These are phyloP conservation scores for Ormosia semicastrata DNA, from an alignment of 306 rosid genomes.

Conservation along the genomic window DNA sequence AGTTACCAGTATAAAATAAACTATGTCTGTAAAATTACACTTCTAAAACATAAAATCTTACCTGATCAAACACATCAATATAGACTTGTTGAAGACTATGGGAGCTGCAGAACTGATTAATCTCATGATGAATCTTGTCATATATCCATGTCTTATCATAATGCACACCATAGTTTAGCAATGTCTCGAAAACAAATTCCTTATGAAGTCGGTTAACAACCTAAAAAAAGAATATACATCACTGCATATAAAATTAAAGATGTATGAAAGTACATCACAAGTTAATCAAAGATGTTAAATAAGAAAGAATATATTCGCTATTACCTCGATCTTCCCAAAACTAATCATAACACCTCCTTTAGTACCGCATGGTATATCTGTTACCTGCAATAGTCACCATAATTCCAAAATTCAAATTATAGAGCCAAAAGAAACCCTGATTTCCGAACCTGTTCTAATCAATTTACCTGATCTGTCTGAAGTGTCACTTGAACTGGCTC, in stretches of 20 bases:
- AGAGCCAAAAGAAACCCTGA: constrained; percentile 11
- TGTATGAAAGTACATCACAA: neutral
- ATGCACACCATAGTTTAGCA: constrained; percentile 77
- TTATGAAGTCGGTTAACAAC: constrained; percentile 84
- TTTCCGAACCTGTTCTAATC: neutral
- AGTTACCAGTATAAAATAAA: constrained; percentile 6
- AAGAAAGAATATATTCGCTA: neutral
- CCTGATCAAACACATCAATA: constrained; percentile 96
- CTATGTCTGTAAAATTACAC: neutral
- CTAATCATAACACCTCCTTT: constrained; percentile 93
- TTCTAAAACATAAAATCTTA: constrained; percentile 10
- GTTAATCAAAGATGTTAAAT: neutral
- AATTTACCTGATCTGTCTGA: constrained; percentile 77
- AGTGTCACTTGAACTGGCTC: constrained; percentile 95
- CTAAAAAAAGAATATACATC: constrained; percentile 40
- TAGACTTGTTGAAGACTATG: constrained; percentile 87
- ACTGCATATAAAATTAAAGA: constrained; percentile 1
- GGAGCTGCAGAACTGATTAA: constrained; percentile 90
- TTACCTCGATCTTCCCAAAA: constrained; percentile 90
- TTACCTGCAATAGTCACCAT: constrained; percentile 55
- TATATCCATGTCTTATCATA: constrained; percentile 95
- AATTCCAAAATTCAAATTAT: neutral
- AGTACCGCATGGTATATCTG: constrained; percentile 91
- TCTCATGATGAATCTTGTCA: constrained; percentile 95
- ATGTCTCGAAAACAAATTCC: constrained; percentile 74